Conservation (phyloP, 2,329 filamentous ascomycete species). For the Orbilia brochopaga region DNA sequence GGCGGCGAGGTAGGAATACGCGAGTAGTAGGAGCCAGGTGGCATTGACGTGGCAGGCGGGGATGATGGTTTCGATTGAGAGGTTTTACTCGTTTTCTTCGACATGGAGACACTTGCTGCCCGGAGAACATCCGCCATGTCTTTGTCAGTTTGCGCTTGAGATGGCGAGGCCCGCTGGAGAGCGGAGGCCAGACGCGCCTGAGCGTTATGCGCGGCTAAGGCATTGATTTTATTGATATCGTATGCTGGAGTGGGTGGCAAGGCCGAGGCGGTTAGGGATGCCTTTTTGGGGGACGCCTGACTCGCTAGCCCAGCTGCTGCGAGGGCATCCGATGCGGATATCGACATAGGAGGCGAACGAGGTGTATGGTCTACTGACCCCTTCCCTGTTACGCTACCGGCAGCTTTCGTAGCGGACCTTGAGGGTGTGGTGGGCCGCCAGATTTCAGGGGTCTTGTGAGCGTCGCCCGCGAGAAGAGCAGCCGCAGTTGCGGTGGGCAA, state of each 20-base stretch:
- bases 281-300: conserved; percentile 20
- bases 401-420: conserved; percentile 34
- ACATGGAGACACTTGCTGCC: conserved; percentile 36
- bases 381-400: conserved; percentile 19
- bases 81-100: conserved; percentile 41
- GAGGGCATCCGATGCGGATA: conserved; percentile 33
- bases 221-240: conserved; percentile 47
- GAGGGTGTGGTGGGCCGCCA: conserved; percentile 36
- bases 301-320: conserved; percentile 35
- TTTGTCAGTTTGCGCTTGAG: conserved; percentile 31
- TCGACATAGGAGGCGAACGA: conserved; percentile 21
- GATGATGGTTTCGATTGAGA: conserved; percentile 9
- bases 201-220: conserved; percentile 39
- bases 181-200: conserved; percentile 35
- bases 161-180: conserved; percentile 13
- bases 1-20: conserved; percentile 41
- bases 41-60: conserved; percentile 19
- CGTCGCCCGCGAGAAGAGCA: conserved; percentile 36
- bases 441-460: conserved; percentile 24
- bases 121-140: conserved; percentile 42
- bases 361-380: conserved; percentile 20
- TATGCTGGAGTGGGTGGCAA: conserved; percentile 33
- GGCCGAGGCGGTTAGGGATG: conserved; percentile 14
- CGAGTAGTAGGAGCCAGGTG: conserved; percentile 36
- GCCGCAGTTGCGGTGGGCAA: conserved; percentile 31